Evolutionary conservation across 495 filamentous ascomycete genomes (phyloP).

Genomic region (Pyronema domesticum): DNA sequence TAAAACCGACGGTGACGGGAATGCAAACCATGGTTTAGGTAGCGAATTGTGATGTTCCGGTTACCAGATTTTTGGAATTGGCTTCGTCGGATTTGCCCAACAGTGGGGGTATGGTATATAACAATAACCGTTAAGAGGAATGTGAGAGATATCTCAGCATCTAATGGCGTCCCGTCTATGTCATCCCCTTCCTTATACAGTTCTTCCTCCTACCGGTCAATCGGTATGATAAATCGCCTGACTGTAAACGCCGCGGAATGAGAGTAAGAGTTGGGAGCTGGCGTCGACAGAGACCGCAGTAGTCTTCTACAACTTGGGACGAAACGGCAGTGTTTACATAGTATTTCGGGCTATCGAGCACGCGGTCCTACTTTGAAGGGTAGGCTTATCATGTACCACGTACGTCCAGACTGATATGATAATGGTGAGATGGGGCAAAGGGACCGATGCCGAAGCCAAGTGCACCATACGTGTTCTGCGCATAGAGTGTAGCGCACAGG

Average conservation of each 20-base stretch:
- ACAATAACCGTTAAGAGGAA: background rate
- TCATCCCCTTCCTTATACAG: background rate
- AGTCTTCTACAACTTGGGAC: background rate
- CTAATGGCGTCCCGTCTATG: background rate
- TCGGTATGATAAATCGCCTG: background rate
- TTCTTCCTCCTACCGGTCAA: background rate
- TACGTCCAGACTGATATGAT: background rate
- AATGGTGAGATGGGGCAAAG: background rate
- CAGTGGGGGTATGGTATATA: background rate
- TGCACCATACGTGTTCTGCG: background rate
- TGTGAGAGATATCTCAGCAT: background rate
- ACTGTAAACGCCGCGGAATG: background rate
- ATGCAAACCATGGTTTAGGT: background rate
- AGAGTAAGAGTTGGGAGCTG: background rate
- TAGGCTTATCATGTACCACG: background rate
- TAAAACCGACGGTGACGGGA: background rate
- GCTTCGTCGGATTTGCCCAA: background rate
- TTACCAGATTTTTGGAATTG: too few species aligned
- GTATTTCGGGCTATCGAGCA: background rate
- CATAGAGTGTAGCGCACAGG: too few species aligned
- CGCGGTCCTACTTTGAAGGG: background rate
- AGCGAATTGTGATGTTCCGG: background rate
- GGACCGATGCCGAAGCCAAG: background rate
- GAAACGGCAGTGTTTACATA: constrained; percentile 1
- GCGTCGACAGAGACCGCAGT: background rate